Base-by-base conservation (phyloP, 148 eudicot species). In the Amaranthus cruentus region DNA sequence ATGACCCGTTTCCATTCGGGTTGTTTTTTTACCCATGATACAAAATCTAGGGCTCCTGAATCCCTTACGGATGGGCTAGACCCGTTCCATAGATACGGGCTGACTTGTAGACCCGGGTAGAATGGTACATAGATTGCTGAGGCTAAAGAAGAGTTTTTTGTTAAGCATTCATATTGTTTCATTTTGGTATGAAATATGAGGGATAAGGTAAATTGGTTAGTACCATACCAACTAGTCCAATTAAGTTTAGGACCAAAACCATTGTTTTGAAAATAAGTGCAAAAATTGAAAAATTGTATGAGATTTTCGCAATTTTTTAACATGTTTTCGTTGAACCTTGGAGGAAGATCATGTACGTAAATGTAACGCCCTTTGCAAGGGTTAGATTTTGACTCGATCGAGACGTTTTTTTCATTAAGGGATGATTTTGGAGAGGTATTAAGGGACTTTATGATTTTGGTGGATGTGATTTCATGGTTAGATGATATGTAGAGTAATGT, bases 101-200 rank as follows among this genome's bases (percentile, higher is more conserved):
- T 66, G 0, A 78, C 42, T 8, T 84, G 82, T 4, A 84, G 59
- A 1, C 87, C 82, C 21, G 87, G 73, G 10, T 81, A 84, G 6
- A 55, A 84, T 5, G 87, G 87, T 2, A 77, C 81, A 38, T 65
- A 82, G 2, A 85, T 68, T 0, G 83, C 83, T 5, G 83, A 70
- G 2, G 85, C 87, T 7, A 60, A 6, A 0, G 83, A 74, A 1
- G 85, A 85, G 47, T 85, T 64, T 3, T 47, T 76, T 1, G 87
- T 85, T 13, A 82, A 59, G 66, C 87, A 85, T 51, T 79, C 71
- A 43, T 84, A 84, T 54, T 62, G 73, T 51, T 81, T 75, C 86
- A 83, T 75, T 13, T 84, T 62, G 4, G 68, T 48, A 15, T 78
- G 79, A 65, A 83, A 83, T 42, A 80, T 80, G 7, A 80, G 79